Conservation (phyloP, 2,329 filamentous ascomycete species). For the Alternaria postmessia region DNA sequence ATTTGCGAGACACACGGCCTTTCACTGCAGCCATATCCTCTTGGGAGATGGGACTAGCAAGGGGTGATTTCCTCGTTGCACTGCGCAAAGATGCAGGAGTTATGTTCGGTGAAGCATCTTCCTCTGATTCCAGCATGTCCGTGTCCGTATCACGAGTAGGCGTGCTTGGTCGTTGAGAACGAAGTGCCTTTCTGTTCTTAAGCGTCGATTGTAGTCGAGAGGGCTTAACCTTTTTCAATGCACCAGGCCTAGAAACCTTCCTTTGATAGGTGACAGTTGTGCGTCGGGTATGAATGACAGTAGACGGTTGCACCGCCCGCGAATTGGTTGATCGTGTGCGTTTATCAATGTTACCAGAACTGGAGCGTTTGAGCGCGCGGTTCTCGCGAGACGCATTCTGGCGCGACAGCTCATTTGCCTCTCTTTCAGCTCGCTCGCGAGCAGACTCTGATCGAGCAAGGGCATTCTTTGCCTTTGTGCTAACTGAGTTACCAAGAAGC, state of each 20-base stretch:
- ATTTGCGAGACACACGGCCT: background rate
- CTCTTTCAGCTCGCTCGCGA: conserved; percentile 36
- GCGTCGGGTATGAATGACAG: conserved; percentile 28
- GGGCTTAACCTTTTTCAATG: conserved; percentile 34
- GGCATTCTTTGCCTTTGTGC: conserved; percentile 38
- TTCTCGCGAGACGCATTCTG: conserved; percentile 44
- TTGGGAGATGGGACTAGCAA: conserved; percentile 7
- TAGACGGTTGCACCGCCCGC: conserved; percentile 17
- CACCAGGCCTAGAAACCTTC: conserved; percentile 31
- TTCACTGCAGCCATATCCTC: background rate
- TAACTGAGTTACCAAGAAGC: conserved; percentile 22
- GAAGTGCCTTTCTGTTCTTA: conserved; percentile 23
- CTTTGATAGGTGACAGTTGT: conserved; percentile 37
- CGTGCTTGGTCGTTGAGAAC: conserved; percentile 28
- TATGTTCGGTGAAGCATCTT: conserved; percentile 42
- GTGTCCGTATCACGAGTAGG: conserved; percentile 18
- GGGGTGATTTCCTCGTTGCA: conserved; percentile 30
- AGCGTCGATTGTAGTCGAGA: conserved; percentile 17
- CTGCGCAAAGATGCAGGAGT: conserved; percentile 49
- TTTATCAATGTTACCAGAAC: conserved; percentile 20
- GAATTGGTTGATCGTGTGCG: conserved; percentile 19
- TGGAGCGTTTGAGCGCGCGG: conserved; percentile 41
- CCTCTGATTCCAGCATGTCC: conserved; percentile 25
- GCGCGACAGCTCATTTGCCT: conserved; percentile 38
- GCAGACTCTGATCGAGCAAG: conserved; percentile 29